A percentile compares a stretch with the other conserved stretches of the same genome.
These are phyloP conservation scores for Arabidopsis suecica DNA, from an alignment of 345 rosid species.

Conservation along the genomic window DNA sequence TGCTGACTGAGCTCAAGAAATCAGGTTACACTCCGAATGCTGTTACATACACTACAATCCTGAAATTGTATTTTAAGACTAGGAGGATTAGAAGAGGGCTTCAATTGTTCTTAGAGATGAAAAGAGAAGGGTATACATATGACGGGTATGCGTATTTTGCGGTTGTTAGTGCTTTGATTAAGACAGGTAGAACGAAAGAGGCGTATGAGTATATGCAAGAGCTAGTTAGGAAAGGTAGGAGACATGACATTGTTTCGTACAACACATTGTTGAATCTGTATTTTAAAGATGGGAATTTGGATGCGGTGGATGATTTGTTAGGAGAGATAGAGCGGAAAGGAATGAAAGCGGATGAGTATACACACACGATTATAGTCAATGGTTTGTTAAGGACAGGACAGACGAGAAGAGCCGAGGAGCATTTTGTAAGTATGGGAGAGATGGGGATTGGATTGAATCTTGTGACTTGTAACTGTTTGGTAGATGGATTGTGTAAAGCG, in stretches of 20 bases:
- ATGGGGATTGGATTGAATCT: constrained; percentile 55
- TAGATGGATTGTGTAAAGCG: constrained; percentile 74
- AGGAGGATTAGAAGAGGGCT: constrained; percentile 66
- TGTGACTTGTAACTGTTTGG: constrained; percentile 67
- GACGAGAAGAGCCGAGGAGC: constrained; percentile 57
- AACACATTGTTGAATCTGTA: constrained; percentile 72
- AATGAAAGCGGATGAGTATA: constrained; percentile 69
- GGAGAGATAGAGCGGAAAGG: constrained; percentile 65
- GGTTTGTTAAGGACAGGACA: constrained; percentile 73
- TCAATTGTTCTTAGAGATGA: constrained; percentile 62
- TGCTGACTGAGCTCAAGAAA: constrained; percentile 59
- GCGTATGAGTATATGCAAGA: constrained; percentile 55
- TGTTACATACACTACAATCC: constrained; percentile 71
- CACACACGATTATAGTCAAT: constrained; percentile 77
- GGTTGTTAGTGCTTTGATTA: constrained; percentile 68
- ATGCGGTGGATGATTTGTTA: constrained; percentile 59
- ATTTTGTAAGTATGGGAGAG: constrained; percentile 57
- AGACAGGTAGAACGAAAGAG: constrained; percentile 57
- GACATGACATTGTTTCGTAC: constrained; percentile 72
- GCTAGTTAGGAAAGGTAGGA: constrained; percentile 54
- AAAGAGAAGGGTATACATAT: constrained; percentile 64
- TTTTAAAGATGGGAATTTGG: constrained; percentile 64
- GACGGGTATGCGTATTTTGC: constrained; percentile 83
- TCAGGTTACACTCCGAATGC: constrained; percentile 66
- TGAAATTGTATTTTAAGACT: constrained; percentile 66